These are phyloP conservation scores for Cordyceps cicadae DNA, from an alignment of 2,329 filamentous ascomycete genomes.

Conservation along the genomic window DNA sequence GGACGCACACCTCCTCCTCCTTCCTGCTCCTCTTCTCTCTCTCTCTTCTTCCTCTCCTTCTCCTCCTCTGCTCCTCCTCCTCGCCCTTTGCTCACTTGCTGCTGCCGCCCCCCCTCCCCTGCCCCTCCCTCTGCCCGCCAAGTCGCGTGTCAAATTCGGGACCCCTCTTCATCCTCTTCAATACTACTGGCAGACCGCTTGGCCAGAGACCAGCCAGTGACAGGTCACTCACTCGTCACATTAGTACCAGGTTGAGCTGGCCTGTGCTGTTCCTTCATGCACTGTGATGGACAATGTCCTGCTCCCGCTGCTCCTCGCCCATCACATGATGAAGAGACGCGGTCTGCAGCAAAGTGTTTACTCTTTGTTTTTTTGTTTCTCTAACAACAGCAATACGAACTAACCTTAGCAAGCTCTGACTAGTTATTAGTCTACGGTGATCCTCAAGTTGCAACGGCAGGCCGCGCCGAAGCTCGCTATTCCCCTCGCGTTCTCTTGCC, in stretches of 20 bases:
- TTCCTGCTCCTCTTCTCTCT: not conserved
- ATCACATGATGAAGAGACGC: not conserved
- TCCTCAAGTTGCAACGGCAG: too few relatives aligned
- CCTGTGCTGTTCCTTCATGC: too few relatives aligned
- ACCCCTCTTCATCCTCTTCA: not conserved
- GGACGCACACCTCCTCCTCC: not conserved
- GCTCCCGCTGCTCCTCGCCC: not conserved
- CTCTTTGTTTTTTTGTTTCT: not conserved
- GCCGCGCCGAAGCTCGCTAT: not conserved
- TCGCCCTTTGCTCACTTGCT: not conserved
- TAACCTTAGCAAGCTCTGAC: not conserved
- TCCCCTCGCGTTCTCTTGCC: not conserved
- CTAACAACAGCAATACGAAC: not conserved
- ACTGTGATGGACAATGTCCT: not conserved
- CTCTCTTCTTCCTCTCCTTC: too few relatives aligned
- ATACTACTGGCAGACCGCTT: not conserved
- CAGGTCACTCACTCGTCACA: too few relatives aligned
- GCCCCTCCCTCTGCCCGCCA: not conserved
- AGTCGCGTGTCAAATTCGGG: slow-evolving; percentile 5
- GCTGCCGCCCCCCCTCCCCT: too few relatives aligned
- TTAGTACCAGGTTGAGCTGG: too few relatives aligned
- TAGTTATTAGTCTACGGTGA: not conserved
- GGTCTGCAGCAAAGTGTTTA: not conserved
- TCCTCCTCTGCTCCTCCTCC: not conserved
- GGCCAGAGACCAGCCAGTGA: too few relatives aligned